Evolutionary conservation across 148 eudicot species (phyloP).

Genomic region (Persicaria maculosa): DNA sequence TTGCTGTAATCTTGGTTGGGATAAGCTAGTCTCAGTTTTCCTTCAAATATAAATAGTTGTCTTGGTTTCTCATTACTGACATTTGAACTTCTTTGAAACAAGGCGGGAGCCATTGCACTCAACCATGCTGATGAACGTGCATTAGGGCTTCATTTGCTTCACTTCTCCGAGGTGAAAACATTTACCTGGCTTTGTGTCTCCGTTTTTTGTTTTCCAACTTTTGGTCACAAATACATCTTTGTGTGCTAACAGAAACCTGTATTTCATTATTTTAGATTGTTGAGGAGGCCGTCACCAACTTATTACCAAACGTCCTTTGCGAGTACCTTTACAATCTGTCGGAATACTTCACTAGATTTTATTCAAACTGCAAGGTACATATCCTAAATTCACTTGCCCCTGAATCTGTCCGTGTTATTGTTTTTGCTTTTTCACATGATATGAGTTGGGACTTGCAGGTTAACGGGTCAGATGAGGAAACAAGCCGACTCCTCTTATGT

Average conservation of each 20-base stretch:
- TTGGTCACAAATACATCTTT: neutral
- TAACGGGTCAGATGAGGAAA: constrained; percentile 62
- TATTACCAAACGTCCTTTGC: constrained; percentile 69
- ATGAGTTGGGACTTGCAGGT: constrained; percentile 37
- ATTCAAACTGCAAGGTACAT: constrained; percentile 71
- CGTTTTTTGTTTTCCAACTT: neutral
- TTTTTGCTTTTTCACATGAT: no score
- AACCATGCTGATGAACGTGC: constrained; percentile 63
- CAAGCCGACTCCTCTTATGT: constrained; percentile 73
- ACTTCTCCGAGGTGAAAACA: constrained; percentile 70
- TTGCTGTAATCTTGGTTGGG: neutral
- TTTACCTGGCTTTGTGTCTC: neutral
- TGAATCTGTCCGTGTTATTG: no score
- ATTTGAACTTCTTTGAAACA: constrained; percentile 18
- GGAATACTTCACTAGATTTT: constrained; percentile 59
- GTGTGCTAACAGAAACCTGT: neutral
- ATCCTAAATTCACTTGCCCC: neutral
- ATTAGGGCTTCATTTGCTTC: constrained; percentile 81
- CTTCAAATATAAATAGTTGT: neutral
- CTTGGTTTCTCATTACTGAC: neutral
- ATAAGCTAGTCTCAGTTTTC: neutral
- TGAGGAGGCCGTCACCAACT: constrained; percentile 75
- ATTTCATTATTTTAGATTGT: constrained; percentile 41
- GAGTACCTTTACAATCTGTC: constrained; percentile 76
- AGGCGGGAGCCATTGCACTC: constrained; percentile 51